Evolutionary conservation across 306 rosid genomes (phyloP), one percentile per base, ranked within the genome.

Genomic region (Adenanthera pavonina): DNA sequence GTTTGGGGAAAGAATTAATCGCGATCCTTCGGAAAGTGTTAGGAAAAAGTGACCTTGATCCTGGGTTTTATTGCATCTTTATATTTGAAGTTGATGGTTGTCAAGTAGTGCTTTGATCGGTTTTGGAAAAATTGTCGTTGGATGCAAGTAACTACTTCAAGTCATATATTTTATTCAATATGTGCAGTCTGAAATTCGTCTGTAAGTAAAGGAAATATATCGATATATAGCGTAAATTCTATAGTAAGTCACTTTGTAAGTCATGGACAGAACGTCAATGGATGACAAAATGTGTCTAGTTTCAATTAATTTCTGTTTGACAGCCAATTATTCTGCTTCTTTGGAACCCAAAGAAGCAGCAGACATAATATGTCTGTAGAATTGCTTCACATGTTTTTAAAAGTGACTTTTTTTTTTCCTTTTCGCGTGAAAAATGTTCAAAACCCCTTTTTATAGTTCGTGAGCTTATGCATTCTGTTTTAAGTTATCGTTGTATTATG

Each of bases 51-150:
- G 20, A 38, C 20, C 13, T 33, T 5, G 68, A 7, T 8, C 33
- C 17, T 2, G 40, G 6, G 64, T 70, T 44, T 59, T 41, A 4
- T 3, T 20, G 8, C 7, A 65, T 15, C 20, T 65, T 3, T 56
- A 19, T 19, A n/a, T 36, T 17, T 14, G 51, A 68, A n/a, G 72
- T 68, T 41, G 25, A 41, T 77, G 13, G 5, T 78, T 78, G n/a
- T 46, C 60, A 70, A 6, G 60, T 34, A 73, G 44, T 62, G 60
- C 46, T 78, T 83, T 52, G 69, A 76, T 79, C 19, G 49, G 41
- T 20, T 85, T 19, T 44, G 25, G 47, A 25, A 16, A 41, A 36
- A 6, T 44, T 19, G 4, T 51, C 51, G 62, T 69, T 78, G 65
- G 75, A 78, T 75, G 35, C 36, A 13, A 57, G 56, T 43, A 43